These are phyloP conservation scores for Leucocoprinus sp. DNA, from an alignment of 768 basidiomycete genomes.

Conservation along the genomic window DNA sequence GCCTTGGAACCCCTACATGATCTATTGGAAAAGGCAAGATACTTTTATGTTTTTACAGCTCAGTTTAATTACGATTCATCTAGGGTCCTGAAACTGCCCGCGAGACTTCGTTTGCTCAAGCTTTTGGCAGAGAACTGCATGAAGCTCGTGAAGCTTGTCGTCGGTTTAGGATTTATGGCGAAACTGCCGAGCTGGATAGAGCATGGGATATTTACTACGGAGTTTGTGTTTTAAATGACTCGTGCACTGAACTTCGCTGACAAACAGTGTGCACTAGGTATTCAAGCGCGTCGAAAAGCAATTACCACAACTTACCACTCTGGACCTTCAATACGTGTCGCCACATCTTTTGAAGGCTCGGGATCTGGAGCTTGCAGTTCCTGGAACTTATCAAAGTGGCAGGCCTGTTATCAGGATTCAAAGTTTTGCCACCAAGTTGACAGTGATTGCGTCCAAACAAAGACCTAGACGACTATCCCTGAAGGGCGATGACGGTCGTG, in stretches of 20 bases:
- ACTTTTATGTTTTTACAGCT: not conserved
- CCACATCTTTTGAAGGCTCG: conserved; percentile 84
- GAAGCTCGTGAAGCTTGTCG: conserved; percentile 90
- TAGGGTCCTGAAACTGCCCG: conserved; percentile 91
- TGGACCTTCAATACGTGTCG: conserved; percentile 97
- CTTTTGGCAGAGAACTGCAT: conserved; percentile 84
- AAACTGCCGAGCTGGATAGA: conserved; percentile 84
- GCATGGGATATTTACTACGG: conserved; percentile 99
- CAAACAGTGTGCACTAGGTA: conserved; percentile 39
- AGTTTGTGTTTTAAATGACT: conserved; percentile 33
- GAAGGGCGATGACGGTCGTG: conserved; percentile 85
- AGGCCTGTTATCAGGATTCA: conserved; percentile 73
- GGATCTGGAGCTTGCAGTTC: conserved; percentile 91
- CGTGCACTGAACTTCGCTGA: not conserved
- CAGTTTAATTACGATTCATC: not conserved
- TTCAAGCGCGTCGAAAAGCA: conserved; percentile 97
- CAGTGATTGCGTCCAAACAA: conserved; percentile 95
- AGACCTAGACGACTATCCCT: conserved; percentile 83
- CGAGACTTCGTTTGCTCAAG: conserved; percentile 91
- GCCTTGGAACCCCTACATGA: conserved; percentile 89
- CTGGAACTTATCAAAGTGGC: conserved; percentile 91
- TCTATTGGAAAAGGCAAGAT: conserved; percentile 72
- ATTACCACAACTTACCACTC: conserved; percentile 74
- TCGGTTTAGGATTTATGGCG: conserved; percentile 78
- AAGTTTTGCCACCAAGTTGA: conserved; percentile 82